Percentiles rank a stretch among this genome's conserved stretches.
Evolutionary conservation across 164 flowering plant species (phyloP).

Genomic region (Aristolochia contorta): DNA sequence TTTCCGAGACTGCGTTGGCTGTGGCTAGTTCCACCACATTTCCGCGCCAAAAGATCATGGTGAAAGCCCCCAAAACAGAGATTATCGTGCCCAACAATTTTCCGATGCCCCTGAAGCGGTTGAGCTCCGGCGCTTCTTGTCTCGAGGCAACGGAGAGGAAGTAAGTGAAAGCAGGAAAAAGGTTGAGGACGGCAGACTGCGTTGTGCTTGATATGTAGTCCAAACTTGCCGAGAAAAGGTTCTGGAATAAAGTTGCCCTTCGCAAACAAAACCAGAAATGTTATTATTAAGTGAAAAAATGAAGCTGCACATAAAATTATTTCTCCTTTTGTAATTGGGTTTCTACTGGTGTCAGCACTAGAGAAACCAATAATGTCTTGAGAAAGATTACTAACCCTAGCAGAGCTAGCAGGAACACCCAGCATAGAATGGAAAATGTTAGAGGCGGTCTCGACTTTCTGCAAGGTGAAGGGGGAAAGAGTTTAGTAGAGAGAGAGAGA

Average conservation of each 20-base stretch:
- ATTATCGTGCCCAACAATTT: constrained; percentile 9
- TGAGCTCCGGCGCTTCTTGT: constrained; percentile 11
- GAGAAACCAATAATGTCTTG: neutral
- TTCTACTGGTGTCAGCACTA: no score
- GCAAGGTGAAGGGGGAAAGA: neutral
- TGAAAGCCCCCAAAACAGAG: constrained; percentile 9
- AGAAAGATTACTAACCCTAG: constrained; percentile 1
- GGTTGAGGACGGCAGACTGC: constrained; percentile 12
- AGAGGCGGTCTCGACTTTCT: constrained; percentile 12
- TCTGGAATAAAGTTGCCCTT: constrained; percentile 15
- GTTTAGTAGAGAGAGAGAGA: neutral
- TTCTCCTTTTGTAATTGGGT: no score
- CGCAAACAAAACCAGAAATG: neutral
- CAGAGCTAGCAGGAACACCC: constrained; percentile 11
- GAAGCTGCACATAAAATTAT: neutral
- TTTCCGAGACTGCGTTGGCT: neutral
- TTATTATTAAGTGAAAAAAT: no score
- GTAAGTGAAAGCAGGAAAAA: constrained; percentile 14
- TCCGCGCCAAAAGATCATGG: constrained; percentile 8
- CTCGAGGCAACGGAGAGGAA: constrained; percentile 7
- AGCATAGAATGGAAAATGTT: constrained; percentile 6
- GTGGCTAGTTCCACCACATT: neutral
- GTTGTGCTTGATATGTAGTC: constrained; percentile 12
- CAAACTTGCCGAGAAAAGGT: constrained; percentile 13
- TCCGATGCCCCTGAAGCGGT: constrained; percentile 10